Evolutionary conservation across 2,329 filamentous ascomycete species (phyloP).

Genomic region (Hypoxylon sp.): DNA sequence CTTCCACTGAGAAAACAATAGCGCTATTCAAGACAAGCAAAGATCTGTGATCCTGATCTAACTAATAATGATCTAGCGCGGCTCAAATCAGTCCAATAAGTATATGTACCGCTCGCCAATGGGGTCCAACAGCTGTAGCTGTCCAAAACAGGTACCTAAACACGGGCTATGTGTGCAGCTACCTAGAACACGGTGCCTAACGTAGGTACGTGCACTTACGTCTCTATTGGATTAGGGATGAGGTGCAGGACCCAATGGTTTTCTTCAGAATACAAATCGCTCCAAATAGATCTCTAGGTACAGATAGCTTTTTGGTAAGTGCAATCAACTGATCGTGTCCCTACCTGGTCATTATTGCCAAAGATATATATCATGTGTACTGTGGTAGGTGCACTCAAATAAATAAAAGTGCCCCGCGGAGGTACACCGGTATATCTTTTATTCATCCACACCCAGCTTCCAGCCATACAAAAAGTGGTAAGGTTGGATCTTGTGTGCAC

Average conservation of each 20-base stretch:
- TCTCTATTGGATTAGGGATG: neutral
- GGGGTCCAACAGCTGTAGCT: neutral
- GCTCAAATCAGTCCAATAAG: constrained; percentile 17
- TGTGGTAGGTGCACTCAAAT: neutral
- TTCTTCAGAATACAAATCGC: neutral
- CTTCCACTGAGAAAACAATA: constrained; percentile 38
- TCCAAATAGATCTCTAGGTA: neutral
- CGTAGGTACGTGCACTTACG: too few species aligned
- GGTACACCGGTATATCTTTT: neutral
- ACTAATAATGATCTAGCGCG: constrained; percentile 32
- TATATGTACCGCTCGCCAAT: neutral
- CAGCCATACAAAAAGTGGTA: constrained; percentile 3
- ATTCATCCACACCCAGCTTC: neutral
- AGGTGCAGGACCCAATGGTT: neutral
- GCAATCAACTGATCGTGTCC: neutral
- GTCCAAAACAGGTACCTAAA: constrained; percentile 2
- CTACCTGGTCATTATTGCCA: neutral
- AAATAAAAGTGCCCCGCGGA: too few species aligned
- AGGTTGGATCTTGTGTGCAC: neutral
- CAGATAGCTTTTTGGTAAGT: neutral
- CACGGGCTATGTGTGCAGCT: neutral
- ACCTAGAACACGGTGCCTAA: neutral
- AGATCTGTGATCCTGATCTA: constrained; percentile 24
- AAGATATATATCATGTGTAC: neutral
- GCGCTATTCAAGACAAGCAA: constrained; percentile 30